phyloP scores from a whole-genome alignment of 2,329 filamentous ascomycete genomes.

The Massarina eburnea region DNA sequence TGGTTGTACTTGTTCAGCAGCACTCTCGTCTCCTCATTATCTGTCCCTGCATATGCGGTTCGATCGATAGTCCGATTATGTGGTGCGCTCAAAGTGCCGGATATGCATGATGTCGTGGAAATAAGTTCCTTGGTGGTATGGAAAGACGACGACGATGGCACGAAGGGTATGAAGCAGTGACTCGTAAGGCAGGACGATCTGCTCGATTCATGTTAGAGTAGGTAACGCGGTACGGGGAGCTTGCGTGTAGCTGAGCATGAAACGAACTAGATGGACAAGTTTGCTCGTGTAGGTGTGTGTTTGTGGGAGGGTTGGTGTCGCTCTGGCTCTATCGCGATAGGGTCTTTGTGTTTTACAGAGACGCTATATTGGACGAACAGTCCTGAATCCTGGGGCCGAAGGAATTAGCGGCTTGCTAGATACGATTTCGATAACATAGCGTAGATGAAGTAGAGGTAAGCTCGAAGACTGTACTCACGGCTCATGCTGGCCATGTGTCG shows the following conservation, averaged over 20 bases:
- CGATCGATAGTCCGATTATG: not conserved
- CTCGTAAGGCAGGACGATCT: not conserved
- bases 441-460: not conserved
- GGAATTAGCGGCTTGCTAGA: not conserved
- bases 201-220: not conserved
- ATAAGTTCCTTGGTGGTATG: not conserved
- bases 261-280: not conserved
- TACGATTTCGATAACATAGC: not conserved
- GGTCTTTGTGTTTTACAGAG: not conserved
- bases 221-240: not conserved
- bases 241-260: not conserved
- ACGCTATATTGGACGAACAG: not conserved
- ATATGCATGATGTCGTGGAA: not conserved
- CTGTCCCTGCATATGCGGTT: slow-evolving; percentile 4
- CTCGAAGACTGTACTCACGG: not conserved
- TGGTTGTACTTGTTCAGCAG: slow-evolving; percentile 18
- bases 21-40: not conserved
- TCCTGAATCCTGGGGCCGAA: not conserved
- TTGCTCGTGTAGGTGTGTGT: not conserved
- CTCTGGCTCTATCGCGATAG: not conserved
- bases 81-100: not conserved
- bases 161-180: not conserved
- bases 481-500: too few species aligned
- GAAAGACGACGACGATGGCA: not conserved
- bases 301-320: not conserved